phyloP scores from a whole-genome alignment of 2,329 filamentous ascomycete species.

The Diaporthe eres region DNA sequence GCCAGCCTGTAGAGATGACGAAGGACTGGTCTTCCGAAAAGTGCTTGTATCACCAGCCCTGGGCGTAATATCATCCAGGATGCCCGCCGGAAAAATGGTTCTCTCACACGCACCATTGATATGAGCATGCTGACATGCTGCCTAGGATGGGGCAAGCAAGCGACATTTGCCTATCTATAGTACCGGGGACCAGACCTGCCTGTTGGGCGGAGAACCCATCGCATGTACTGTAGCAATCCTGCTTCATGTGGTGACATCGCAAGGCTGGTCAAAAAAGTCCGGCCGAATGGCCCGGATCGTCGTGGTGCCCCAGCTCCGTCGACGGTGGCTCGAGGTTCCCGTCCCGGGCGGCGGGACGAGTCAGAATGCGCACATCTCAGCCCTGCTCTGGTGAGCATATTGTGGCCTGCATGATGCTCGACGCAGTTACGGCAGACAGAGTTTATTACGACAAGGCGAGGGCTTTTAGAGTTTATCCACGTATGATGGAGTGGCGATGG shows the following conservation, averaged over 20 bases:
- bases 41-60: not conserved
- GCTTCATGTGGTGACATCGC: slow-evolving; percentile 32
- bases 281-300: slow-evolving; percentile 27
- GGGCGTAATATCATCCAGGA: slow-evolving; percentile 6
- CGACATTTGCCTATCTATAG: slow-evolving; percentile 19
- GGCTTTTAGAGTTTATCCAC: not conserved
- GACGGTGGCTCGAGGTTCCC: not conserved
- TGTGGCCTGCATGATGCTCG: not conserved
- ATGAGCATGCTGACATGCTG: not conserved
- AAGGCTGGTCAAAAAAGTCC: slow-evolving; percentile 1
- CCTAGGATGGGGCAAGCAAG: not conserved
- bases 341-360: slow-evolving; percentile 1
- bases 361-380: slow-evolving; percentile 20
- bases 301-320: not conserved
- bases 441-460: not conserved
- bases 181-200: not conserved
- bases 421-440: not conserved
- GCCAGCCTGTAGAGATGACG: not conserved
- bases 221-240: not conserved
- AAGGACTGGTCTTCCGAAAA: not conserved
- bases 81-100: not conserved
- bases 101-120: not conserved
- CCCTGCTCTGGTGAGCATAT: slow-evolving; percentile 9
- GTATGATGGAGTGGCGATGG: not conserved
- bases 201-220: not conserved